Conservation (phyloP, 2,329 filamentous ascomycete genomes). For the Aspergillus sp. region DNA sequence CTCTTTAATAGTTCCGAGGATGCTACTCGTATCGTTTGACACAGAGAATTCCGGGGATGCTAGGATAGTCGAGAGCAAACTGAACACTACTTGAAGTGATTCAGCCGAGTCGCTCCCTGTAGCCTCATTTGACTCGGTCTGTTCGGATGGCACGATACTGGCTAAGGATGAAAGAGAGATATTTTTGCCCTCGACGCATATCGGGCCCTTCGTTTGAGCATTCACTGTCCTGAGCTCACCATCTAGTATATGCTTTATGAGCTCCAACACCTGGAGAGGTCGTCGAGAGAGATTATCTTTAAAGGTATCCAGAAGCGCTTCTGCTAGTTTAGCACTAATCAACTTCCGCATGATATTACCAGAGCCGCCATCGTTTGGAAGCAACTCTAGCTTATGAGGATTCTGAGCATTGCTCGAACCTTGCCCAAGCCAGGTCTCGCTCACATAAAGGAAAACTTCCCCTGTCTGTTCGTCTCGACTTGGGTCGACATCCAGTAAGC, state of each 20-base stretch:
- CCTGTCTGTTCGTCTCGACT: slow-evolving; percentile 41
- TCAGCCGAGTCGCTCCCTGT: slow-evolving; percentile 32
- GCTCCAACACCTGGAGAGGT: slow-evolving; percentile 40
- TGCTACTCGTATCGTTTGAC: slow-evolving; percentile 28
- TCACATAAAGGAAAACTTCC: slow-evolving; percentile 45
- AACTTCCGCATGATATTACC: slow-evolving; percentile 36
- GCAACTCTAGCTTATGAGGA: slow-evolving; percentile 14
- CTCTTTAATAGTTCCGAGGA: slow-evolving; percentile 35
- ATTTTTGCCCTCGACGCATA: slow-evolving; percentile 15
- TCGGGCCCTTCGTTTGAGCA: slow-evolving; percentile 8
- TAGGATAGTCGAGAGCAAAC: slow-evolving; percentile 43
- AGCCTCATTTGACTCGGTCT: slow-evolving; percentile 13
- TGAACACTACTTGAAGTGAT: slow-evolving; percentile 42
- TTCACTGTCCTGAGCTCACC: slow-evolving; percentile 31
- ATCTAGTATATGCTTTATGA: slow-evolving; percentile 43
- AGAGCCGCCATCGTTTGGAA: slow-evolving; percentile 22
- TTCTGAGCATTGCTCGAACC: slow-evolving; percentile 12
- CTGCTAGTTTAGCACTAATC: slow-evolving; percentile 42
- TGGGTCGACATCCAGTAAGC: slow-evolving; percentile 39
- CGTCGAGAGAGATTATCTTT: slow-evolving; percentile 43
- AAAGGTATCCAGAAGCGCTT: slow-evolving; percentile 43
- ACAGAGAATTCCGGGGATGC: slow-evolving; percentile 41
- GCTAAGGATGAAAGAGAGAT: slow-evolving; percentile 38
- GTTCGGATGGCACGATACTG: slow-evolving; percentile 30
- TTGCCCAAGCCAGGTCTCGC: slow-evolving; percentile 42